These are phyloP conservation scores for Aspergillus fumigatus DNA, from an alignment of 2,329 filamentous ascomycete species.

Conservation along the genomic window DNA sequence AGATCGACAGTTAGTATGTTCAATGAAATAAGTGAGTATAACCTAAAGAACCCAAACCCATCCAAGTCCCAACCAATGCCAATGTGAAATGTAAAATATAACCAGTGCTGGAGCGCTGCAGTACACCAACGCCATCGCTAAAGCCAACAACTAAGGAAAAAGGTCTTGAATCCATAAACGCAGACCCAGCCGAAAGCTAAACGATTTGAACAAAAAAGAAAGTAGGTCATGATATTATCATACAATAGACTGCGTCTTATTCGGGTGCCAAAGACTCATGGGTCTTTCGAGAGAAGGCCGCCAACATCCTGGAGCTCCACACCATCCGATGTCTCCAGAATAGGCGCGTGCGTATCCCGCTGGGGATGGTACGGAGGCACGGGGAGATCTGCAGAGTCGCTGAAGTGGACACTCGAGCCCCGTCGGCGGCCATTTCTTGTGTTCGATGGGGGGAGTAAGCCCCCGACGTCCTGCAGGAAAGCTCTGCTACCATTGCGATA, in stretches of 20 bases:
- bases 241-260: not conserved
- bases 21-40: not conserved
- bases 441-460: constrained; percentile 17
- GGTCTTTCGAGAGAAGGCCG: constrained; percentile 30
- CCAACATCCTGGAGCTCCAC: constrained; percentile 42
- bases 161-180: not conserved
- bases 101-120: not conserved
- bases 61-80: not conserved
- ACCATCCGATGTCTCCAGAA: constrained; percentile 18
- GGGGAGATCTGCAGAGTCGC: constrained; percentile 8
- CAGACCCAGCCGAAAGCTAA: not conserved
- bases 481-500: constrained; percentile 23
- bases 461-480: constrained; percentile 34
- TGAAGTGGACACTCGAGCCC: constrained; percentile 16
- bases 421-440: constrained; percentile 7
- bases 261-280: not conserved
- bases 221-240: not conserved
- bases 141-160: not conserved
- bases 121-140: not conserved
- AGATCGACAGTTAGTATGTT: not conserved
- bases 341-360: constrained; percentile 10
- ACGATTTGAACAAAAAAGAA: not conserved
- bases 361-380: constrained; percentile 20
- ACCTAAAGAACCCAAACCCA: not conserved
- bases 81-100: not conserved